Evolutionary conservation across 2,329 filamentous ascomycete genomes (phyloP).

Genomic region (Ophiognomonia clavigignenti-juglandacearum): DNA sequence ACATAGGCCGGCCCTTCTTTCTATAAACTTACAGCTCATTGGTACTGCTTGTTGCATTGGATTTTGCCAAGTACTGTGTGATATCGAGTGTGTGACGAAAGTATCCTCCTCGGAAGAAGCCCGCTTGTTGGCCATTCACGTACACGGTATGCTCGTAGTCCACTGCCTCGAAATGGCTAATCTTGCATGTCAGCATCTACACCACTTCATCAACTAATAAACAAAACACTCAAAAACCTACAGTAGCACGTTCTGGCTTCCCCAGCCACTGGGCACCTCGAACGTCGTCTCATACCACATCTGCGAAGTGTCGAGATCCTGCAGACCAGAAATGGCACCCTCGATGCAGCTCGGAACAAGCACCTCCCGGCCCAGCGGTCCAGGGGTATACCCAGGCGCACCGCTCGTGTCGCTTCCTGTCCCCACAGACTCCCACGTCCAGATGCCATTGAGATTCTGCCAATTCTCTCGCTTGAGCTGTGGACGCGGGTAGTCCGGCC

Average conservation of each 20-base stretch:
- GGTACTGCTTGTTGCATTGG: conserved; percentile 26
- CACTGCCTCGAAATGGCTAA: conserved; percentile 57
- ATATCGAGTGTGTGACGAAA: conserved; percentile 57
- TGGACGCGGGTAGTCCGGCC: conserved; percentile 55
- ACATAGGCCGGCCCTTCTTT: too few species aligned
- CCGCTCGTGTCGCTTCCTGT: conserved; percentile 13
- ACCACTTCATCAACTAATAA: too few species aligned
- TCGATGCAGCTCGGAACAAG: conserved; percentile 38
- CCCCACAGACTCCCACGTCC: conserved; percentile 42
- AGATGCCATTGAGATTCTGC: conserved; percentile 55
- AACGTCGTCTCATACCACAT: conserved; percentile 51
- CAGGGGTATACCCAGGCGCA: conserved; percentile 18
- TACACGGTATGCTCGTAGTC: conserved; percentile 55
- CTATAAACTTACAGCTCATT: conserved; percentile 51
- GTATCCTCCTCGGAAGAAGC: conserved; percentile 56
- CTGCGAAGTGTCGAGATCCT: conserved; percentile 33
- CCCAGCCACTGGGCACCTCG: conserved; percentile 41
- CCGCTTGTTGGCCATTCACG: conserved; percentile 49
- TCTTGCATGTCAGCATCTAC: too few species aligned
- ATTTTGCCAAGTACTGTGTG: conserved; percentile 35
- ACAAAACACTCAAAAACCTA: too few species aligned
- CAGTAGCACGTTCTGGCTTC: conserved; percentile 37
- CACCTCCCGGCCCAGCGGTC: conserved; percentile 33
- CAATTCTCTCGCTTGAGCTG: conserved; percentile 49
- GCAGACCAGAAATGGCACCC: conserved; percentile 44